A percentile compares a stretch with the other conserved stretches of the same genome.
Conservation (phyloP, 371 early-diverging fungal species). For the Mortierella polycephala region DNA sequence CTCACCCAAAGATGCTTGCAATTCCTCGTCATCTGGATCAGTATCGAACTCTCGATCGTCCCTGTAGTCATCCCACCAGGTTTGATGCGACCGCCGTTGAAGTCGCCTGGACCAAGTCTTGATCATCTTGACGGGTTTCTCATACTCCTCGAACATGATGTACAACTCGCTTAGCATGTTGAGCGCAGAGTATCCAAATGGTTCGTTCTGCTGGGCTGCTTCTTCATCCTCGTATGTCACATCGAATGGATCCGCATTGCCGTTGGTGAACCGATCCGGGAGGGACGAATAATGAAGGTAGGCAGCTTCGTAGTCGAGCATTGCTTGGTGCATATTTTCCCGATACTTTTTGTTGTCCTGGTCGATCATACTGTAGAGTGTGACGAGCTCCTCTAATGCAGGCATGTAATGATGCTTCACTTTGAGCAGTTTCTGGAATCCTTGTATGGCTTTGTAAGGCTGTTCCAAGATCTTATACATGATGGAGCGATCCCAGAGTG, state of each 20-base stretch:
- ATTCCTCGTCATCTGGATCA: conserved; percentile 55
- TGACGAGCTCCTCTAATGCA: conserved; percentile 49
- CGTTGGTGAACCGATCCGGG: conserved; percentile 28
- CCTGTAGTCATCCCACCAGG: conserved; percentile 67
- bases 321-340: conserved; percentile 51
- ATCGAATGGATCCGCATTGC: conserved; percentile 34
- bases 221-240: conserved; percentile 43
- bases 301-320: conserved; percentile 62
- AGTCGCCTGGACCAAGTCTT: conserved; percentile 77
- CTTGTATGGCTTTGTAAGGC: conserved; percentile 62
- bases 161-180: conserved; percentile 89
- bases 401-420: conserved; percentile 50
- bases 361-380: conserved; percentile 43
- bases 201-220: conserved; percentile 49
- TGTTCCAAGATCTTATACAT: conserved; percentile 63
- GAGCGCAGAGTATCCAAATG: conserved; percentile 80
- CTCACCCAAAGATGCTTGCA: conserved; percentile 45
- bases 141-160: conserved; percentile 79
- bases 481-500: conserved; percentile 76
- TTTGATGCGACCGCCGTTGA: conserved; percentile 73
- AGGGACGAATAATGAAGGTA: conserved; percentile 53
- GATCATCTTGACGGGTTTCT: conserved; percentile 73
- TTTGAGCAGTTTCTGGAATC: conserved; percentile 34
- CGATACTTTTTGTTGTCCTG: conserved; percentile 46
- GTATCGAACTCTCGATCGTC: conserved; percentile 70